Conservation (phyloP, 1,284 basidiomycete species). For the Sparassis latifolia region DNA sequence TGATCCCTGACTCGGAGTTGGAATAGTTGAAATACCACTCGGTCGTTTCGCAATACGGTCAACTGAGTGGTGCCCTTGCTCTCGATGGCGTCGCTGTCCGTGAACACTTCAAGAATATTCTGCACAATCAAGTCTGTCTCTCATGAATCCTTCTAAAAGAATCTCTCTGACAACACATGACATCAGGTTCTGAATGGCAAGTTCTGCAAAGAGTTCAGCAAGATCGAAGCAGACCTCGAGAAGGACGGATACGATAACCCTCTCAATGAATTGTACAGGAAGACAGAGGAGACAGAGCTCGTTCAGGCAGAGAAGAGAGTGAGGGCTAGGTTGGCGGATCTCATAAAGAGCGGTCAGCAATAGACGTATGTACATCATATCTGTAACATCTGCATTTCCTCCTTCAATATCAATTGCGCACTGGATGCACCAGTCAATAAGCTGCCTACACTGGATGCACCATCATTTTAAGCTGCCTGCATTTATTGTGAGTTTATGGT, state of each 20-base stretch:
- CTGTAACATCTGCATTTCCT: neutral
- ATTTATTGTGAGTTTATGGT: too few species aligned
- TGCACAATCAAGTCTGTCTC: constrained; percentile 44
- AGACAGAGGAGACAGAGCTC: constrained; percentile 44
- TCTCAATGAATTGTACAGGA: constrained; percentile 46
- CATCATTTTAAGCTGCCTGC: too few species aligned
- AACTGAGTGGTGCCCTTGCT: constrained; percentile 49
- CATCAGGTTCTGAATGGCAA: constrained; percentile 51
- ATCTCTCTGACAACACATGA: too few species aligned
- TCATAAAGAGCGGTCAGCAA: constrained; percentile 23
- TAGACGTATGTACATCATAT: neutral
- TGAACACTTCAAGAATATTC: constrained; percentile 51
- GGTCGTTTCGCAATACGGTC: constrained; percentile 55
- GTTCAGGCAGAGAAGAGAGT: constrained; percentile 56
- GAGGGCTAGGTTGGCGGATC: constrained; percentile 38
- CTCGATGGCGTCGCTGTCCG: constrained; percentile 45
- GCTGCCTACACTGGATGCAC: too few species aligned
- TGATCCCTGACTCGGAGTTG: neutral
- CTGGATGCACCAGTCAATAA: too few species aligned
- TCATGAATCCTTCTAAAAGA: too few species aligned
- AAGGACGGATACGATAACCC: constrained; percentile 52
- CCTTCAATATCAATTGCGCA: neutral
- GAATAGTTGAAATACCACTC: constrained; percentile 55
- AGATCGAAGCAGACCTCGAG: constrained; percentile 53
- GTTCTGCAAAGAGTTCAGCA: constrained; percentile 50